phyloP scores from a whole-genome alignment of 2,329 filamentous ascomycete species.

The Ampelomyces quisqualis region DNA sequence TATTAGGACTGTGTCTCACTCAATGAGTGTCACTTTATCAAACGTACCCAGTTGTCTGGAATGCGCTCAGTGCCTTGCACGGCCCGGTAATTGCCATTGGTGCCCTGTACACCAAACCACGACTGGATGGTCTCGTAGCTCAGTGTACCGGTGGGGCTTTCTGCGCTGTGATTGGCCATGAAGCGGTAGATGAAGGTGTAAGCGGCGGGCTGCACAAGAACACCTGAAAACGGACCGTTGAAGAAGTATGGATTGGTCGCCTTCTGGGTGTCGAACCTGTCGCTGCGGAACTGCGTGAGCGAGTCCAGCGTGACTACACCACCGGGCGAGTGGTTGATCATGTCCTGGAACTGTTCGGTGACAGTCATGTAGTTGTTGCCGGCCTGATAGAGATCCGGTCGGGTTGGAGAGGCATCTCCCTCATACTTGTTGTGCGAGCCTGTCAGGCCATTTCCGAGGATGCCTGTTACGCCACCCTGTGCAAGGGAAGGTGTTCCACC shows the following conservation, averaged over 20 bases:
- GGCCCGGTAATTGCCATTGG: constrained; percentile 16
- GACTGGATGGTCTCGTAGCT: constrained; percentile 22
- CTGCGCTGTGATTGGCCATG: constrained; percentile 28
- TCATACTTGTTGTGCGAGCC: constrained; percentile 31
- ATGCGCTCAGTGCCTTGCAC: constrained; percentile 22
- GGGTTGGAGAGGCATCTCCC: constrained; percentile 24
- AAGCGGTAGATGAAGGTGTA: constrained; percentile 31
- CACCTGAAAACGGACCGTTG: constrained; percentile 24
- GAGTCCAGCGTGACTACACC: constrained; percentile 24
- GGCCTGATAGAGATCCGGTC: constrained; percentile 23
- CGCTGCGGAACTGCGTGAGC: constrained; percentile 20
- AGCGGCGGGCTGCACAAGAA: constrained; percentile 28
- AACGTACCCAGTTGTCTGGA: constrained; percentile 22
- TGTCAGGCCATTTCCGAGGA: constrained; percentile 20
- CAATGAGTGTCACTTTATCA: no score
- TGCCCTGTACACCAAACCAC: constrained; percentile 25
- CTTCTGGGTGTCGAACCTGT: constrained; percentile 23
- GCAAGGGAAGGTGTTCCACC: constrained; percentile 24
- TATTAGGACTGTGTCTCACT: background rate
- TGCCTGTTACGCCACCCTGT: constrained; percentile 20
- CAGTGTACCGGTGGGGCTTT: constrained; percentile 16
- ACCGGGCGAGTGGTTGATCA: constrained; percentile 24
- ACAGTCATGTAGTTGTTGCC: constrained; percentile 28
- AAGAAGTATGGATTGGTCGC: constrained; percentile 24
- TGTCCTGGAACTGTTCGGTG: constrained; percentile 20